These are phyloP conservation scores for Cordyceps cicadae DNA, from an alignment of 2,329 filamentous ascomycete species.

Conservation along the genomic window DNA sequence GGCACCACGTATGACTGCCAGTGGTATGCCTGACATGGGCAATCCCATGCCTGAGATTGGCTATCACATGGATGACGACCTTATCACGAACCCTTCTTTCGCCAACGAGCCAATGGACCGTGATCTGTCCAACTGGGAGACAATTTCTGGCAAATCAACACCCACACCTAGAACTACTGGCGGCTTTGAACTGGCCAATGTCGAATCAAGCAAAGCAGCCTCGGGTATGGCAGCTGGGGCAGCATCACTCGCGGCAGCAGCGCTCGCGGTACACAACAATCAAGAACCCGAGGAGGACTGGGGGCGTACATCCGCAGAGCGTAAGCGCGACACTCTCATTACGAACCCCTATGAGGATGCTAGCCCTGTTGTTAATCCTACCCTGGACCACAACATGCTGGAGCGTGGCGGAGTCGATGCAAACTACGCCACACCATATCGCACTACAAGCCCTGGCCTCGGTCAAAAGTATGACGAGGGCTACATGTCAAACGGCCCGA, in stretches of 20 bases:
- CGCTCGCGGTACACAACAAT: conserved; percentile 36
- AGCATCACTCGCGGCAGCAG: conserved; percentile 44
- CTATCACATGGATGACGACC: conserved; percentile 52
- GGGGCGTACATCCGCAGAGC: conserved; percentile 52
- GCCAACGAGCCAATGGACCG: conserved; percentile 62
- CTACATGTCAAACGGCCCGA: conserved; percentile 70
- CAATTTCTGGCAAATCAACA: conserved; percentile 49
- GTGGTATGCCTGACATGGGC: conserved; percentile 58
- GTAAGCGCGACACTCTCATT: conserved; percentile 57
- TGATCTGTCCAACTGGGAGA: conserved; percentile 25
- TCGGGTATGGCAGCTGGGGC: conserved; percentile 46
- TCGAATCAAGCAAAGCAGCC: conserved; percentile 27
- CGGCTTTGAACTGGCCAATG: conserved; percentile 18
- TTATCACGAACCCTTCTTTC: conserved; percentile 77
- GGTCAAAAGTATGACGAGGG: conserved; percentile 70
- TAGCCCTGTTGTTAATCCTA: conserved; percentile 52
- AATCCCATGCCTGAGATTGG: conserved; percentile 73
- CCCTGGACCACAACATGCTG: conserved; percentile 42
- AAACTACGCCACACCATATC: conserved; percentile 36
- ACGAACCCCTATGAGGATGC: conserved; percentile 61
- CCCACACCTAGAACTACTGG: conserved; percentile 30
- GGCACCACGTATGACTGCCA: conserved; percentile 54
- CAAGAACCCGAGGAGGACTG: conserved; percentile 55
- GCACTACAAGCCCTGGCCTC: conserved; percentile 48
- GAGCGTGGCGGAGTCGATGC: conserved; percentile 29